Evolutionary conservation across 176 grass and related monocot species (phyloP).

Genomic region (Zoysia pacifica): DNA sequence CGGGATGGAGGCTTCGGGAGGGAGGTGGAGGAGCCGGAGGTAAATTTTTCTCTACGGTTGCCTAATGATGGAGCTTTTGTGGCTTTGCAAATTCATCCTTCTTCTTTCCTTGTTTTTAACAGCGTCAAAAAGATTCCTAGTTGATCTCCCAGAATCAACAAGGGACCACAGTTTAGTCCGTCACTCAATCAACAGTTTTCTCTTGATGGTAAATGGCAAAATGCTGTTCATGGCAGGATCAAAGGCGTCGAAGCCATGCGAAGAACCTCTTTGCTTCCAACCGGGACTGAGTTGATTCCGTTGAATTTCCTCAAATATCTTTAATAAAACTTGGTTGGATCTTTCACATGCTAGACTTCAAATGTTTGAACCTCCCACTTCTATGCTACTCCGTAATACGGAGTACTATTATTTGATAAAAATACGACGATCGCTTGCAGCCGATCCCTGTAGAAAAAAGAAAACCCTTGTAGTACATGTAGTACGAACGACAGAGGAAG

Average conservation of each 20-base stretch:
- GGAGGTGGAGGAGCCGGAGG: neutral
- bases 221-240: neutral
- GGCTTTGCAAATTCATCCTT: constrained; percentile 23
- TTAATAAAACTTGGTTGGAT: too few relatives aligned
- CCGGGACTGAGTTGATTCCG: neutral
- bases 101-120: neutral
- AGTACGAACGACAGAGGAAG: too few relatives aligned
- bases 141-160: neutral
- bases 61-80: neutral
- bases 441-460: too few relatives aligned
- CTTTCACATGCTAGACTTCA: too few relatives aligned
- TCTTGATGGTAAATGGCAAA: neutral
- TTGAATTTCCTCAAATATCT: neutral
- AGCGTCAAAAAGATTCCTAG: neutral
- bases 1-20: neutral
- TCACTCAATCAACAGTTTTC: neutral
- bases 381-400: too few relatives aligned
- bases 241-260: neutral
- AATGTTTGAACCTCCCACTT: too few relatives aligned
- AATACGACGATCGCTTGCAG: too few relatives aligned
- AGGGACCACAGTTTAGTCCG: neutral
- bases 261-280: neutral
- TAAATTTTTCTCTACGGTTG: neutral
- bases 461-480: too few relatives aligned
- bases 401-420: too few relatives aligned